Percentiles rank a stretch among this genome's conserved stretches.
Conservation (phyloP, 192 early-diverging fungal species). For the Linnemannia schmuckeri region DNA sequence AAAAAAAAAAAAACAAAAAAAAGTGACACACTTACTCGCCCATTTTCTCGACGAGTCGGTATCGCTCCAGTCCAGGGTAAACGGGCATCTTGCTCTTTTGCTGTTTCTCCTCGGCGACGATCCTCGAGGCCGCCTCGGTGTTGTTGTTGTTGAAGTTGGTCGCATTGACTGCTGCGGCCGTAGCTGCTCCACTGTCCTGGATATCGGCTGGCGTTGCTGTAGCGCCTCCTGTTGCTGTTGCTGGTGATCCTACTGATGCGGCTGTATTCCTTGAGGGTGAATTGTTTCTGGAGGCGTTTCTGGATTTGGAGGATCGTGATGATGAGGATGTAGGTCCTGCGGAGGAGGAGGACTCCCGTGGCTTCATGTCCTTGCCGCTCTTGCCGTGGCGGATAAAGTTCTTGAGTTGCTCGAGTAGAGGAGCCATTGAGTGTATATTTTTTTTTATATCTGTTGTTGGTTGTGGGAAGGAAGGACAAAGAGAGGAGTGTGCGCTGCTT, state of each 20-base stretch:
- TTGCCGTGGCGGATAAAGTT: conserved; percentile 65
- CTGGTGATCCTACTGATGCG: not conserved
- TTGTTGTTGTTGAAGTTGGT: conserved; percentile 37
- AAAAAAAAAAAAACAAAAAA: not conserved
- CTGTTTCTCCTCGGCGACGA: conserved; percentile 66
- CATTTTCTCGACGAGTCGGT: conserved; percentile 72
- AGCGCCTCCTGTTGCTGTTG: conserved; percentile 3
- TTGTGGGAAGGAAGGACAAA: not conserved
- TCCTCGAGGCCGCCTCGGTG: conserved; percentile 58
- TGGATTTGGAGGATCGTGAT: conserved; percentile 17
- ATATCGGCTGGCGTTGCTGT: not conserved
- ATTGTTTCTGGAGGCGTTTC: conserved; percentile 18
- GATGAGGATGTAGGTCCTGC: conserved; percentile 7
- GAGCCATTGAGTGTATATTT: conserved; percentile 28
- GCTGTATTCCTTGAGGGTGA: conserved; percentile 32
- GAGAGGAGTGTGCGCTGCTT: not conserved
- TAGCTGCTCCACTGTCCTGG: not conserved
- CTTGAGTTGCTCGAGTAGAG: conserved; percentile 62
- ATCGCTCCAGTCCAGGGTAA: conserved; percentile 73
- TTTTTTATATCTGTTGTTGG: not conserved
- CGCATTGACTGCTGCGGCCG: conserved; percentile 9
- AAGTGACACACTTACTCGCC: conserved; percentile 71
- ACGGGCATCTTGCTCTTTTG: conserved; percentile 63
- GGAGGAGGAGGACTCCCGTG: conserved; percentile 39
- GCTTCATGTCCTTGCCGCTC: conserved; percentile 48